phyloP scores from a whole-genome alignment of 2,329 filamentous ascomycete genomes.

The Penicillium polonicum region DNA sequence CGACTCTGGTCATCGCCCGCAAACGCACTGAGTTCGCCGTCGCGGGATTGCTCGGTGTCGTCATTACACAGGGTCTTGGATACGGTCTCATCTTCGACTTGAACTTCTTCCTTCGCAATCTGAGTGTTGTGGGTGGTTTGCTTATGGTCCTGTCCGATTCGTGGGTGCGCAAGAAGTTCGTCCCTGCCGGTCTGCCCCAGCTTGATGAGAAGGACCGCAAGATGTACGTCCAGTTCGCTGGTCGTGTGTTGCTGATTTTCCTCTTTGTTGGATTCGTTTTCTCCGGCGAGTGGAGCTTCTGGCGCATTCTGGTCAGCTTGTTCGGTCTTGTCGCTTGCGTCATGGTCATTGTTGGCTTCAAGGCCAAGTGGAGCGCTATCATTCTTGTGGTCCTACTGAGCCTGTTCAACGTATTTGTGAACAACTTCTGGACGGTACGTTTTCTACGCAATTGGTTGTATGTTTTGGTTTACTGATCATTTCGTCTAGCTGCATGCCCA shows the following conservation, averaged over 20 bases:
- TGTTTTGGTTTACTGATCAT: conserved; percentile 17
- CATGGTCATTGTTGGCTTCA: conserved; percentile 99
- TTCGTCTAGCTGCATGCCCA: conserved; percentile 78
- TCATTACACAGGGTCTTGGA: conserved; percentile 88
- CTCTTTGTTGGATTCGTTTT: conserved; percentile 96
- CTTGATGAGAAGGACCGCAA: conserved; percentile 99
- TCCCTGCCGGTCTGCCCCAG: conserved; percentile 87
- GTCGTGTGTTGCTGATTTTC: conserved; percentile 93
- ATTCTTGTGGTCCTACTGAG: conserved; percentile 93
- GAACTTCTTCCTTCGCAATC: conserved; percentile 99
- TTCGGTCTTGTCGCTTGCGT: conserved; percentile 88
- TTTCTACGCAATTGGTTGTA: neutral
- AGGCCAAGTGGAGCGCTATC: conserved; percentile 97
- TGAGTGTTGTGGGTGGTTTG: conserved; percentile 94
- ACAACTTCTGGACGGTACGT: conserved; percentile 99
- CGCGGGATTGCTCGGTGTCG: conserved; percentile 81
- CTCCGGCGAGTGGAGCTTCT: conserved; percentile 86
- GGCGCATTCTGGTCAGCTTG: conserved; percentile 79
- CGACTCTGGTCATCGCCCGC: conserved; percentile 81
- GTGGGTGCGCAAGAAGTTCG: conserved; percentile 96
- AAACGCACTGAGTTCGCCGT: conserved; percentile 94
- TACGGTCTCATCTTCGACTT: conserved; percentile 98
- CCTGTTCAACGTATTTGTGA: conserved; percentile 94
- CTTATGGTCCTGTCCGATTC: conserved; percentile 98
- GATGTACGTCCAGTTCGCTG: conserved; percentile 99